Evolutionary conservation across 2,329 filamentous ascomycete genomes (phyloP), one percentile per base, ranked within the genome.

Genomic region (Biscogniauxia marginata): DNA sequence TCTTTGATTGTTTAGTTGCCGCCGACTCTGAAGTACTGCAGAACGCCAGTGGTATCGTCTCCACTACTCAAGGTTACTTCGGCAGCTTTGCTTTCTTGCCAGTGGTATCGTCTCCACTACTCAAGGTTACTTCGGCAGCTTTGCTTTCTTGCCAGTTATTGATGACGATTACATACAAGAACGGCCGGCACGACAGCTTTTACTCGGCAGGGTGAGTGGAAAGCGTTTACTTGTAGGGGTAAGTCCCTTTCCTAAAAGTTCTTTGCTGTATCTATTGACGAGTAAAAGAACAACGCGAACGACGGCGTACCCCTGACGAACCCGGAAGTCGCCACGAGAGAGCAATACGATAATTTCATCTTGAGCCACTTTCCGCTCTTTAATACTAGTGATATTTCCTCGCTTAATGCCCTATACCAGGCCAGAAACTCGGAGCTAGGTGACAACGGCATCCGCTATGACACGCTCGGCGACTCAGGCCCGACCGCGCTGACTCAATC

Each of bases 401-500:
- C 43, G 1, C 62, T 68, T 1, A 63, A 61, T 18, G 19, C 20
- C 2, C 34, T 63, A 4, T 69, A 70, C 46, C 48, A 57, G 7
- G 62, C 69, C 46, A 48, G 58, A 3, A 52, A 58, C 3, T 47
- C 59, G 11, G 50, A 46, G 2, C 25, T 56, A 1, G 54, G 45
- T 16, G 52, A 57, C 6, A 43, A 56, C 43, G 61, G 55, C 3
- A 57, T 65, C 5, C 61, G 63, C 30, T 76, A 69, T 52, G 73
- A 76, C 34, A 77, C 74, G 0, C 62, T 68, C 2, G 74, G 75
- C 8, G 63, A 68, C 46, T 60, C 51, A 0, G 70, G 70, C 0
- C 70, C 74, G 1, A 80, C 75, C 0, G 78, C 79, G 0, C 59
- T 82, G 23, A 78, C 78, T 46, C 71, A 78, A 49, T 77, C 74